Percentiles rank a stretch among this genome's conserved stretches.
phyloP scores from a whole-genome alignment of 345 rosid species.

The Lepidium africanum region DNA sequence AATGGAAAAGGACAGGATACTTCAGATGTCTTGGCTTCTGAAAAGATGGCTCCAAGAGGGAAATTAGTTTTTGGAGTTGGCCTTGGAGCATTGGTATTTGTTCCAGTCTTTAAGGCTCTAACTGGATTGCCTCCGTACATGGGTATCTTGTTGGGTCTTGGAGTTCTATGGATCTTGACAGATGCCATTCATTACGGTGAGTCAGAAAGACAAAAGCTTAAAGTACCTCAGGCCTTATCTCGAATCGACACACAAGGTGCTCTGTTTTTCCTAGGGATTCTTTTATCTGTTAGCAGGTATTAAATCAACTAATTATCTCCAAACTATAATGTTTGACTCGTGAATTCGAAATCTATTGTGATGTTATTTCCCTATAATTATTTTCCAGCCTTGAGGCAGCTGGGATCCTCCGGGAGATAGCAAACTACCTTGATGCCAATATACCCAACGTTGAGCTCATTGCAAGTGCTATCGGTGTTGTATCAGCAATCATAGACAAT shows the following conservation, averaged over 20 bases:
- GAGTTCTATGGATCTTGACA: conserved; percentile 94
- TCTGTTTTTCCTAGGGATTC: conserved; percentile 92
- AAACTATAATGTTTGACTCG: neutral
- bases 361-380: neutral
- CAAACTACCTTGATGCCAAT: conserved; percentile 89
- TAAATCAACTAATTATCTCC: conserved; percentile 1
- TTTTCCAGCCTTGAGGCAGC: conserved; percentile 80
- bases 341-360: neutral
- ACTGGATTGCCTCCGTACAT: conserved; percentile 96
- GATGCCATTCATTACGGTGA: conserved; percentile 96
- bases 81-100: conserved; percentile 80
- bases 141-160: conserved; percentile 93
- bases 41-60: conserved; percentile 93
- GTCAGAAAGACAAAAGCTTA: conserved; percentile 77
- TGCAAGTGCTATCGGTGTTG: conserved; percentile 76
- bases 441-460: conserved; percentile 65
- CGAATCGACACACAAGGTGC: conserved; percentile 91
- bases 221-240: conserved; percentile 94
- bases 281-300: conserved; percentile 87
- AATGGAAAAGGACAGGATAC: conserved; percentile 69
- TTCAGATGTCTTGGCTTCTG: conserved; percentile 60
- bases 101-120: conserved; percentile 85
- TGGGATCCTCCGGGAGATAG: conserved; percentile 79
- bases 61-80: conserved; percentile 78
- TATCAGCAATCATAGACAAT: conserved; percentile 85